A percentile compares a stretch with the other conserved stretches of the same genome.
phyloP scores from a whole-genome alignment of 176 grass and related monocot genomes.

The Carex kokanica region DNA sequence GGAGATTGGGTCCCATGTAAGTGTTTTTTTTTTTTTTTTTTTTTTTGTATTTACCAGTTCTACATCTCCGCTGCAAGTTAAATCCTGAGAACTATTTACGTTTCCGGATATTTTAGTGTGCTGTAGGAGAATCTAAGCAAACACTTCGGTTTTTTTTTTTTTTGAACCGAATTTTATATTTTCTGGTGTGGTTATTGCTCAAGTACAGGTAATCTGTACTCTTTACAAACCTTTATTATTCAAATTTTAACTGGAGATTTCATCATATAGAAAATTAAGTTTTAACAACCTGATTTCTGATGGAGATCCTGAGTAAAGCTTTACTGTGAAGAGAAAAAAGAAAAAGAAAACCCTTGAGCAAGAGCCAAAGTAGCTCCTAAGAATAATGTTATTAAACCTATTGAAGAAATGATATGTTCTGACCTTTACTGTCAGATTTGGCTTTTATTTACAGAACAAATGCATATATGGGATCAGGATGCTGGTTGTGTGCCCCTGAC shows the following conservation, averaged over 20 bases:
- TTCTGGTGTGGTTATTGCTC: background rate
- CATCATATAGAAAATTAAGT: background rate
- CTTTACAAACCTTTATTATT: background rate
- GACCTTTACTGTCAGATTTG: background rate
- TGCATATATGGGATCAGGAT: background rate
- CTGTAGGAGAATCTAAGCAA: background rate
- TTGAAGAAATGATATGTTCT: too few relatives aligned
- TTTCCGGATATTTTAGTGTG: background rate
- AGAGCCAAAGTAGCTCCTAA: too few relatives aligned
- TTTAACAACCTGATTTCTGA: background rate
- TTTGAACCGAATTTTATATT: background rate
- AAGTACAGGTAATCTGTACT: background rate
- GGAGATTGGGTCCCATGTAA: constrained; percentile 26
- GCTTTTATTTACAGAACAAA: background rate
- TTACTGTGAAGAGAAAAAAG: background rate
- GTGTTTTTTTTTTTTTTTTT: background rate
- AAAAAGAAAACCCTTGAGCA: background rate
- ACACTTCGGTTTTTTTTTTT: too few relatives aligned
- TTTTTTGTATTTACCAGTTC: background rate
- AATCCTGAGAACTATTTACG: background rate
- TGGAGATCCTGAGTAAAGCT: background rate
- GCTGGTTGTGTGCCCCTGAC: background rate
- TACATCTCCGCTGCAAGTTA: background rate
- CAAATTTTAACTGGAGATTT: background rate
- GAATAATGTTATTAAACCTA: too few relatives aligned